phyloP scores from a whole-genome alignment of 1,284 basidiomycete species.

The Fistulinella cinereoalba region DNA sequence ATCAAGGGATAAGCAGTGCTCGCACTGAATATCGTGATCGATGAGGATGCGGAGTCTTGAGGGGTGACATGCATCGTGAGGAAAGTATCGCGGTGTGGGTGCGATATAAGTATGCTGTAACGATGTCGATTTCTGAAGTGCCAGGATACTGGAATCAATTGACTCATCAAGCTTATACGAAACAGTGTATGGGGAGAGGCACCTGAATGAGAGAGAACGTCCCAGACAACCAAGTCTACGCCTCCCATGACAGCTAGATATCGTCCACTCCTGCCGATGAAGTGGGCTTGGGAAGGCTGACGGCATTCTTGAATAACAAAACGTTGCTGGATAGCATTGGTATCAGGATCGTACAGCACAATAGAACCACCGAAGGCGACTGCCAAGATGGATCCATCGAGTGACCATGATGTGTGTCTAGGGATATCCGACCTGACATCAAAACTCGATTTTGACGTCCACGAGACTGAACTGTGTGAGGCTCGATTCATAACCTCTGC shows the following conservation, averaged over 20 bases:
- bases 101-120: slow-evolving; percentile 49
- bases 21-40: slow-evolving; percentile 48
- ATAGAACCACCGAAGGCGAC: slow-evolving; percentile 70
- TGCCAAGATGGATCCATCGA: slow-evolving; percentile 84
- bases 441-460: slow-evolving; percentile 73
- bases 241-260: slow-evolving; percentile 56
- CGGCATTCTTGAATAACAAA: slow-evolving; percentile 58
- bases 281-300: slow-evolving; percentile 48
- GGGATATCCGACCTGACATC: slow-evolving; percentile 70
- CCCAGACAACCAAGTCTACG: slow-evolving; percentile 72
- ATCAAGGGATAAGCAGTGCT: slow-evolving; percentile 43
- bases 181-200: slow-evolving; percentile 26
- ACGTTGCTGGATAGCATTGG: slow-evolving; percentile 63
- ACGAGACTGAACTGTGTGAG: slow-evolving; percentile 56
- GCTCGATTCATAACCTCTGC: not conserved
- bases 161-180: slow-evolving; percentile 4
- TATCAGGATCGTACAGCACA: slow-evolving; percentile 75
- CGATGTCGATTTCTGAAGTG: slow-evolving; percentile 39
- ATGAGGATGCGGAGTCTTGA: slow-evolving; percentile 29
- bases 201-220: slow-evolving; percentile 73
- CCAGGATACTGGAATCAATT: slow-evolving; percentile 53
- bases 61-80: slow-evolving; percentile 48
- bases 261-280: slow-evolving; percentile 64
- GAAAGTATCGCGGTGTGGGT: slow-evolving; percentile 57
- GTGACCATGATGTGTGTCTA: slow-evolving; percentile 71